Evolutionary conservation across 805 yeast genomes (phyloP), one percentile per base, ranked within the genome.

Genomic region (Wickerhamomyces chaumierensis): DNA sequence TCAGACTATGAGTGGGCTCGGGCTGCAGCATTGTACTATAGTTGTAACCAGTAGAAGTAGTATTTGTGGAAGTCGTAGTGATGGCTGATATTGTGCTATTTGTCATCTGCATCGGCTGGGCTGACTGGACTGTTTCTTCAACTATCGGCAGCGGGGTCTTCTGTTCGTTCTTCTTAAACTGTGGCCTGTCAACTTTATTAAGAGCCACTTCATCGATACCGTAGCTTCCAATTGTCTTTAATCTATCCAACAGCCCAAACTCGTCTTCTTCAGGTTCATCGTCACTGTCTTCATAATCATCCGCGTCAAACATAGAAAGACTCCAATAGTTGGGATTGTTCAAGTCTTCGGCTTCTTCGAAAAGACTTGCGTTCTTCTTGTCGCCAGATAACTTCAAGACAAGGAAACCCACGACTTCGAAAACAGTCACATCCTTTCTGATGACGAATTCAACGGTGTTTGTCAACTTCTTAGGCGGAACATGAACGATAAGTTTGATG

Each of bases 201-300:
- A 92, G 54, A 0, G 94, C 95, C 40, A 92, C 72, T 47, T 86
- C 96, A 46, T 78, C 84, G 39, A 78, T 80, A 18, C 86, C 83
- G 55, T 86, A 84, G 0, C 90, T 75, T 3, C 76, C 64, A 20
- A 92, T 63, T 4, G 63, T 49, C 38, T 88, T 65, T 0, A 73
- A 68, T 45, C 96, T 64, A 34, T 81, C 90, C 39, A 92, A 62
- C 1, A 88, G 75, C 2, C 97, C 97, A 63, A 92, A 88, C 38
- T 86, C 84, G 28, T 73, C 80, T 48, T 94, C 98, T 39, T 85
- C 87, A 31, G 83, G 79, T 37, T 94, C 96, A 7, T 90, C 90
- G 54, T 88, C 96, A 13, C 29, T 25, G n/a, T 25, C 29, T 13
- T 25, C 29, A 14, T 25, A 25, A 14, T 25, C 29, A 14, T 25